Evolutionary conservation across 148 eudicot species (phyloP), one percentile per base, ranked within the genome.

Genomic region (Mesembryanthemum crystallinum): DNA sequence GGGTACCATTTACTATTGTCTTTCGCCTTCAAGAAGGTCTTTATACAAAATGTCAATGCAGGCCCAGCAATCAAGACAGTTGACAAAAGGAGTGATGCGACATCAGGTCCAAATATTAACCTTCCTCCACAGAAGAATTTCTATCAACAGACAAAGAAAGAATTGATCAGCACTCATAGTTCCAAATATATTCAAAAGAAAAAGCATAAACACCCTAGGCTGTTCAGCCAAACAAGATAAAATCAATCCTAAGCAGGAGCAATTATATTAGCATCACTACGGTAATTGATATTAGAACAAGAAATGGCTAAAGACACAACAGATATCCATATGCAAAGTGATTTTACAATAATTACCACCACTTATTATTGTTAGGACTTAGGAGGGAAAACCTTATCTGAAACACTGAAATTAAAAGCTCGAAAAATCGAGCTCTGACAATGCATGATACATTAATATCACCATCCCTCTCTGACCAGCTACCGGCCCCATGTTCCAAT

Each of bases 31-130:
- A 70, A 37, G 49, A 73, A 88, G 52, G 84, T 74, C 79, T 91
- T 90, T 69, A 85, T 63, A 75, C 91, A 91, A 69, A 94, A 94
- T 28, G 87, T 78, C 75, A 89, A 17, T 24, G 90, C 91, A 59
- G 98, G 98, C 67, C 81, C 91, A 14, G 80, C 92, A 81, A 94
- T 87, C 64, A 94, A 85, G 77, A 88, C 51, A n/a, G 87, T 84
- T 24, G 98, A 83, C 30, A 94, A 55, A 62, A 86, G 81, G 73
- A 94, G 81, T 64, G 98, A 90, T 63, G 82, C 82, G 57, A 81
- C 95, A 79, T 94, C 97, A 4, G 98, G 98, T 79, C 97, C 98
- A 79, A 94, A 94, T 76, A 94, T 78, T 66, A 94, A 77, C 83
- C 97, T 90, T 80, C 98, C 98, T 42, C 91, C 89, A 64, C 84